Percentiles rank a stretch among this genome's conserved stretches.
These are phyloP conservation scores for Coffea canephora DNA, from an alignment of 257 asterid species.

Conservation along the genomic window DNA sequence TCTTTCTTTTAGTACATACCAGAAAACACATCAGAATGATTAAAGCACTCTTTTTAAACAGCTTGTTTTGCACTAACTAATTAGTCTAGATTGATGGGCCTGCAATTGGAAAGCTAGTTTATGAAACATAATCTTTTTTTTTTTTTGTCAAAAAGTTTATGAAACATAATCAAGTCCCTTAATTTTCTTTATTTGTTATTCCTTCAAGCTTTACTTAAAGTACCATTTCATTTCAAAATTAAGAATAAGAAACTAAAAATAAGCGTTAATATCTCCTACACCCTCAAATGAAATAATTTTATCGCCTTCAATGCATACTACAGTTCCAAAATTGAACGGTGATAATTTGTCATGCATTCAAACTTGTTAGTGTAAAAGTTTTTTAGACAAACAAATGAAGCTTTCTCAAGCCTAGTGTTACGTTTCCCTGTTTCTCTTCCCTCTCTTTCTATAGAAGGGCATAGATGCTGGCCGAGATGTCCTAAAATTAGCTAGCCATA, in stretches of 20 bases:
- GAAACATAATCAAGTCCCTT: neutral
- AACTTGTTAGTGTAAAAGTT: too few species aligned
- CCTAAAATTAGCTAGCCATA: neutral
- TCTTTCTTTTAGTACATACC: neutral
- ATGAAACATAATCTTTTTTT: neutral
- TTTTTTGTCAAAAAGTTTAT: neutral
- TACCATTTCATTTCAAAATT: too few species aligned
- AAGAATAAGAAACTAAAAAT: too few species aligned
- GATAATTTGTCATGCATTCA: too few species aligned
- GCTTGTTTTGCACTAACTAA: neutral
- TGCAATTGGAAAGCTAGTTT: neutral
- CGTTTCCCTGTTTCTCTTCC: neutral
- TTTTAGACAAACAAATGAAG: too few species aligned
- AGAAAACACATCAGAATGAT: neutral
- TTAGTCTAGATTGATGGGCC: neutral
- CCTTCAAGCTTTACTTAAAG: too few species aligned
- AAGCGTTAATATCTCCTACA: too few species aligned
- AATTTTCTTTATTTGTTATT: too few species aligned
- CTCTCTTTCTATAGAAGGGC: neutral
- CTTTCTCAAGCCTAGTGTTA: too few species aligned
- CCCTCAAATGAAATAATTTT: too few species aligned
- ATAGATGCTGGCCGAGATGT: neutral
- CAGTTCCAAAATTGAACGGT: too few species aligned
- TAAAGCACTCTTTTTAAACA: neutral
- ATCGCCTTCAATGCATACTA: too few species aligned